A percentile compares a stretch with the other conserved stretches of the same genome.
phyloP scores from a whole-genome alignment of 139 green algal genomes.

The Choricystis sp. region DNA sequence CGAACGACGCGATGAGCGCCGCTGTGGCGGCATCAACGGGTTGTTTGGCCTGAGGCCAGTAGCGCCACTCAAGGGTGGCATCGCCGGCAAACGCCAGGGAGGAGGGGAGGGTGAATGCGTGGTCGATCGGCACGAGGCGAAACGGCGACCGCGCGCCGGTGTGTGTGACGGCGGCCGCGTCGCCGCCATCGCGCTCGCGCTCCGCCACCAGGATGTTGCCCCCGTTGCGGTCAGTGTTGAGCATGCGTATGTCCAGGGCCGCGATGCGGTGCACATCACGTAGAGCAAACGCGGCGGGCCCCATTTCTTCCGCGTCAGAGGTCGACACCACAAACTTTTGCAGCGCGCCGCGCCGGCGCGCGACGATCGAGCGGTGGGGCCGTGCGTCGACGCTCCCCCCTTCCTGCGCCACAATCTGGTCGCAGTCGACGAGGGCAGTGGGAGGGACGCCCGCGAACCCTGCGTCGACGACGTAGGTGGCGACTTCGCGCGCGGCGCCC shows the following conservation, averaged over 20 bases:
- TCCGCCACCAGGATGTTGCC: conserved; percentile 12
- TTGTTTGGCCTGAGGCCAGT: background rate
- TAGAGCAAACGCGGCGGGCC: conserved; percentile 16
- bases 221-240: conserved; percentile 39
- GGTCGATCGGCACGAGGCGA: background rate
- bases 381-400: background rate
- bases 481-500: conserved; percentile 81
- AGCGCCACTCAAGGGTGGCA: background rate
- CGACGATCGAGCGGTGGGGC: background rate
- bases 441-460: conserved; percentile 79
- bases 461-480: conserved; percentile 88
- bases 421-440: conserved; percentile 56
- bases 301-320: conserved; percentile 33
- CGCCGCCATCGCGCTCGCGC: background rate
- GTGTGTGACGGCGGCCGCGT: background rate
- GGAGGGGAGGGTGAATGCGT: background rate
- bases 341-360: conserved; percentile 24
- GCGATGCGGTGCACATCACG: conserved; percentile 6
- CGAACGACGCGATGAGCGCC: background rate
- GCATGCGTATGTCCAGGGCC: conserved; percentile 30
- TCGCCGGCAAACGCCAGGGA: background rate
- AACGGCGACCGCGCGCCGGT: no score
- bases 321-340: conserved; percentile 29
- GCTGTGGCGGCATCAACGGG: background rate
- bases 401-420: no score